Conservation (phyloP, 2,329 filamentous ascomycete species). For the Davidsoniella neocaledoniae region DNA sequence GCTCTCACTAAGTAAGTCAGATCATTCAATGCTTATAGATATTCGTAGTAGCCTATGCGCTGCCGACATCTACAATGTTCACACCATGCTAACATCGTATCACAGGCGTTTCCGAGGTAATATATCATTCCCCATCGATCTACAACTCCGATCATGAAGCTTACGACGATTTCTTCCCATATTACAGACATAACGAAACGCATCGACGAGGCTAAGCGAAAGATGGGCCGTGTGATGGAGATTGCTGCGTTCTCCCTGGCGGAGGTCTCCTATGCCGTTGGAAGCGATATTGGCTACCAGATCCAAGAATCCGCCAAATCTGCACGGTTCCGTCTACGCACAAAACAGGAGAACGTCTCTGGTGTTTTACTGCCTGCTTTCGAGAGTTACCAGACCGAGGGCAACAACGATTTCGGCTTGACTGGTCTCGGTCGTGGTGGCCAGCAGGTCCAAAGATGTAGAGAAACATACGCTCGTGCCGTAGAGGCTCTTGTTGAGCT, state of each 20-base stretch:
- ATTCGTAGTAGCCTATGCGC: background rate
- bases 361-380: slow-evolving; percentile 89
- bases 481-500: slow-evolving; percentile 93
- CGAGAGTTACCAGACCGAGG: slow-evolving; percentile 77
- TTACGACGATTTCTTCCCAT: background rate
- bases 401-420: slow-evolving; percentile 87
- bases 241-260: slow-evolving; percentile 95
- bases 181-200: slow-evolving; percentile 73
- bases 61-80: background rate
- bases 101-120: slow-evolving; percentile 74
- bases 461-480: slow-evolving; percentile 89
- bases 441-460: slow-evolving; percentile 85
- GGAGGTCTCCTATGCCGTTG: slow-evolving; percentile 93
- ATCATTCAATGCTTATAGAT: background rate
- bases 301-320: slow-evolving; percentile 91
- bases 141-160: background rate
- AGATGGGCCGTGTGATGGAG: slow-evolving; percentile 99
- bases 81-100: slow-evolving; percentile 1
- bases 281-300: slow-evolving; percentile 90
- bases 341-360: slow-evolving; percentile 96
- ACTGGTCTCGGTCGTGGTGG: slow-evolving; percentile 93
- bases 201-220: slow-evolving; percentile 97
- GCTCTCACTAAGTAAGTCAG: slow-evolving; percentile 78
- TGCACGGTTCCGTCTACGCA: slow-evolving; percentile 80
- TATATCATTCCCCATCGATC: background rate